phyloP scores from a whole-genome alignment of 495 filamentous ascomycete genomes.

The Tuber calosporum region DNA sequence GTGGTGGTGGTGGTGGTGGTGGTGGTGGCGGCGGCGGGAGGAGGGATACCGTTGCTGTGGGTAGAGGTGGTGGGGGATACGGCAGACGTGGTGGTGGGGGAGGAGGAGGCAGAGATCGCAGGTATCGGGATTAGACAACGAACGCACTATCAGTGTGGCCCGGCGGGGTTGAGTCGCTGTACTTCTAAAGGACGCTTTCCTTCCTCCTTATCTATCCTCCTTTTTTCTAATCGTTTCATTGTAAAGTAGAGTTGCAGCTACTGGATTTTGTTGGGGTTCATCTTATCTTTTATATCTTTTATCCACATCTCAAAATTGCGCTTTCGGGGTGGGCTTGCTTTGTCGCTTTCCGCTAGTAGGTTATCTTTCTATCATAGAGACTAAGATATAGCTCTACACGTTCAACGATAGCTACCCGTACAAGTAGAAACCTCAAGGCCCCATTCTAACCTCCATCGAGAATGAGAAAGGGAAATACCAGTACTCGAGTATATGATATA shows the following conservation, averaged over 20 bases:
- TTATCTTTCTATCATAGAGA: not conserved
- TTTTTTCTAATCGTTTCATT: not conserved
- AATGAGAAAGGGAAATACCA: not conserved
- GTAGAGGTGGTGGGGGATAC: slow-evolving; percentile 20
- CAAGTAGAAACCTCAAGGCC: not conserved
- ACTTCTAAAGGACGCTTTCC: not conserved
- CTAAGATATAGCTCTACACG: not conserved
- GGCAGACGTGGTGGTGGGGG: slow-evolving; percentile 22
- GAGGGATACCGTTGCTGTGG: not conserved
- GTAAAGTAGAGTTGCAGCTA: not conserved
- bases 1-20: slow-evolving; percentile 40
- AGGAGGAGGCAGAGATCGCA: slow-evolving; percentile 12
- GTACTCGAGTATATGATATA: too few species aligned
- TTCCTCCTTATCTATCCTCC: not conserved
- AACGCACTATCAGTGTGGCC: not conserved
- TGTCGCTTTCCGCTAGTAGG: not conserved
- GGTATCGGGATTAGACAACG: slow-evolving; percentile 26
- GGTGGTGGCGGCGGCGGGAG: slow-evolving; percentile 4
- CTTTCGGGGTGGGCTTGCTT: not conserved
- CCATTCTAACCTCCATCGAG: not conserved
- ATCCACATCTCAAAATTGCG: not conserved
- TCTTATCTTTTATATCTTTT: not conserved
- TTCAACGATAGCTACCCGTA: not conserved
- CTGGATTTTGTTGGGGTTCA: not conserved
- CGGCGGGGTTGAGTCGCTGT: not conserved